phyloP scores from a whole-genome alignment of 176 grass and related monocot genomes.

The Cocos nucifera region DNA sequence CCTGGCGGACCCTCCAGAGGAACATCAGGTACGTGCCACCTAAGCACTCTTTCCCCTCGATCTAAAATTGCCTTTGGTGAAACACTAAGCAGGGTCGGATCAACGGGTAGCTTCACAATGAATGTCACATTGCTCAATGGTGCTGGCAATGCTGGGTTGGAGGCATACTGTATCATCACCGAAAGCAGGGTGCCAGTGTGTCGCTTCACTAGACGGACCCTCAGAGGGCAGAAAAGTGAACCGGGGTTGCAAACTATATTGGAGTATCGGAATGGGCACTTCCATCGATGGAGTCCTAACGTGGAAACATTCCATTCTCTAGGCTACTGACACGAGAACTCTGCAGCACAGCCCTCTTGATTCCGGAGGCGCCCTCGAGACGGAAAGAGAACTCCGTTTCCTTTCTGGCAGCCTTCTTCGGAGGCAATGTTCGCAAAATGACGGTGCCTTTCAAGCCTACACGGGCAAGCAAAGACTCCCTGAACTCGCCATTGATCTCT shows the following conservation, averaged over 20 bases:
- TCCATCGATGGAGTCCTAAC: conserved; percentile 62
- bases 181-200: conserved; percentile 76
- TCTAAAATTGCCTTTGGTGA: conserved; percentile 88
- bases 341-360: conserved; percentile 79
- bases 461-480: conserved; percentile 68
- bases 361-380: conserved; percentile 71
- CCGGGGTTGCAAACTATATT: conserved; percentile 74
- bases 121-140: conserved; percentile 82
- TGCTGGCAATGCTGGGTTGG: conserved; percentile 64
- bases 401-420: conserved; percentile 67
- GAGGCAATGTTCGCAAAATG: conserved; percentile 61
- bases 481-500: conserved; percentile 89
- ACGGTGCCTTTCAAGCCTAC: conserved; percentile 83
- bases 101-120: conserved; percentile 74
- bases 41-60: conserved; percentile 63
- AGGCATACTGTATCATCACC: conserved; percentile 82
- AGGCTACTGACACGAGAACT: conserved; percentile 64
- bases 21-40: conserved; percentile 84
- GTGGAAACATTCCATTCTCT: conserved; percentile 65
- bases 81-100: conserved; percentile 74
- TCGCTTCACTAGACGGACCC: conserved; percentile 81
- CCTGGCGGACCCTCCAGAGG: conserved; percentile 64
- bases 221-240: conserved; percentile 67
- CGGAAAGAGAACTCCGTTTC: conserved; percentile 93
- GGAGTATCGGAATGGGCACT: conserved; percentile 77